A percentile compares a stretch with the other conserved stretches of the same genome.
These are phyloP conservation scores for Arthrobotrys megalospora DNA, from an alignment of 2,329 filamentous ascomycete genomes.

Conservation along the genomic window DNA sequence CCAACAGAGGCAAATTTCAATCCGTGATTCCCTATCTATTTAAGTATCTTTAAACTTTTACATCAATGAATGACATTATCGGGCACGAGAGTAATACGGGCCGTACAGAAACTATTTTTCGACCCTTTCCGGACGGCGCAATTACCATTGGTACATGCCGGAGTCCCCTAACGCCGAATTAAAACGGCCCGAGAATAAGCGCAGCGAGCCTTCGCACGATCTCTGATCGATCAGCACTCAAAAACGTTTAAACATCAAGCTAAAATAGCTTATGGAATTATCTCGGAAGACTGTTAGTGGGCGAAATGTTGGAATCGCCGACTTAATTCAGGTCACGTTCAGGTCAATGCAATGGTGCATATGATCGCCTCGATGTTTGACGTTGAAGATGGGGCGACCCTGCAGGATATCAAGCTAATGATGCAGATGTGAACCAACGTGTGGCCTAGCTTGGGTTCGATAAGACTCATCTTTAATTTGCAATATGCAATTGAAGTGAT, in stretches of 20 bases:
- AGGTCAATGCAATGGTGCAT: neutral
- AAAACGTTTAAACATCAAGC: neutral
- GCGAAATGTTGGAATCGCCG: constrained; percentile 2
- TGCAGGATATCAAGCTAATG: neutral
- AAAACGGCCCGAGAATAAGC: constrained; percentile 12
- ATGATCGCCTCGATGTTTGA: constrained; percentile 17
- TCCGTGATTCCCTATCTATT: neutral
- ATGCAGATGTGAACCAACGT: neutral
- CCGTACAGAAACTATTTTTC: neutral
- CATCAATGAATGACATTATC: neutral
- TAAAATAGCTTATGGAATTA: neutral
- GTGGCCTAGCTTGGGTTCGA: neutral
- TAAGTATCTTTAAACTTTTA: neutral
- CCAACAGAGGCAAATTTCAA: neutral
- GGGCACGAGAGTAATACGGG: neutral
- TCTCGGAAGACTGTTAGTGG: neutral
- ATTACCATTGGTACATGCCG: neutral
- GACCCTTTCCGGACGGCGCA: neutral
- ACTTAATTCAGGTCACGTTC: neutral
- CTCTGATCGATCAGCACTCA: neutral
- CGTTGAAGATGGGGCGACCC: neutral
- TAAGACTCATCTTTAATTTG: constrained; percentile 3
- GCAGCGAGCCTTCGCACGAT: neutral
- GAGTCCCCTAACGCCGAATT: neutral
- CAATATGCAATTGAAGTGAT: too few species aligned